These are phyloP conservation scores for Gossypium bickii DNA, from an alignment of 345 rosid genomes.

Conservation along the genomic window DNA sequence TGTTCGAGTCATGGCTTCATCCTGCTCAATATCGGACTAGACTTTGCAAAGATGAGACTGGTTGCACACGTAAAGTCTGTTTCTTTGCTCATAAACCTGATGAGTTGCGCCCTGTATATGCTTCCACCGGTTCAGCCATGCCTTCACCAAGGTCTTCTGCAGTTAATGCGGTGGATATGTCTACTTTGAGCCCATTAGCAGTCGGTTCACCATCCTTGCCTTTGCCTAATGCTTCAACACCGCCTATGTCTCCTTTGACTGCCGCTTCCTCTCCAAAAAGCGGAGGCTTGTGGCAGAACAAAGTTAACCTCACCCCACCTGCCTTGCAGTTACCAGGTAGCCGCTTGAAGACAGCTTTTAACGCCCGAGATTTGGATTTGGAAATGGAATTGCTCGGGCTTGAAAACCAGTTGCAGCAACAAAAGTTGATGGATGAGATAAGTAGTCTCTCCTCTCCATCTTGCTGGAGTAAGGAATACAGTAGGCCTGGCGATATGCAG, in stretches of 20 bases:
- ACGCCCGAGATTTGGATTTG: conserved; percentile 69
- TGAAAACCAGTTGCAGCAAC: conserved; percentile 41
- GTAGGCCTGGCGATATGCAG: conserved; percentile 45
- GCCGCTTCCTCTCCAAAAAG: conserved; percentile 68
- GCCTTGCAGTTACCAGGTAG: conserved; percentile 79
- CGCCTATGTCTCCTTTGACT: conserved; percentile 73
- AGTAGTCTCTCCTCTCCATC: conserved; percentile 62
- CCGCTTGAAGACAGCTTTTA: conserved; percentile 67
- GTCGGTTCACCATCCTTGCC: conserved; percentile 51
- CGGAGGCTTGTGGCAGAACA: conserved; percentile 77
- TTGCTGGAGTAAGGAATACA: conserved; percentile 41
- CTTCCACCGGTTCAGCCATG: conserved; percentile 94
- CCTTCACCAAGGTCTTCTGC: conserved; percentile 75
- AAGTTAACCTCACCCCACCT: conserved; percentile 60
- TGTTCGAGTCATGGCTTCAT: conserved; percentile 98
- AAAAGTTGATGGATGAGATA: conserved; percentile 54
- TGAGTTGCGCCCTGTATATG: conserved; percentile 85
- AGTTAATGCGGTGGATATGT: conserved; percentile 52
- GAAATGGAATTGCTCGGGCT: conserved; percentile 68
- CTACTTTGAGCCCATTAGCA: conserved; percentile 49
- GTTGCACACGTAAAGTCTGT: conserved; percentile 86
- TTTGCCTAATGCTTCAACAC: conserved; percentile 56
- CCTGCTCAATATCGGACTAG: conserved; percentile 94
- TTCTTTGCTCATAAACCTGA: conserved; percentile 92
- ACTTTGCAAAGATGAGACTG: conserved; percentile 94